Conservation (phyloP, 1,139 yeast species). For the Candida buenavistaensis region DNA sequence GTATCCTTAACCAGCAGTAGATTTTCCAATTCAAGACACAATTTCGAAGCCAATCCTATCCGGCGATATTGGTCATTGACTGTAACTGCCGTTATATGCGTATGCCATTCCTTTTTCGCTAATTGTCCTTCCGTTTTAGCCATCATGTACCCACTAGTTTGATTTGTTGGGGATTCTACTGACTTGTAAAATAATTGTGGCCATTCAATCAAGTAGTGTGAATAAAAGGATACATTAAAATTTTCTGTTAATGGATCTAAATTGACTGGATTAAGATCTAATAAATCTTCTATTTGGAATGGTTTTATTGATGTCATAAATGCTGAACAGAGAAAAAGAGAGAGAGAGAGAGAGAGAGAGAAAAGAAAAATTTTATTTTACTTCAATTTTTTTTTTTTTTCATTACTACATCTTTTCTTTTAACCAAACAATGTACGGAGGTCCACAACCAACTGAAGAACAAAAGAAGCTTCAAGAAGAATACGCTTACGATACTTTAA, state of each 20-base stretch:
- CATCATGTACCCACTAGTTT: constrained; percentile 79
- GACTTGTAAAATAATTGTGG: constrained; percentile 87
- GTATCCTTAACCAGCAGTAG: constrained; percentile 66
- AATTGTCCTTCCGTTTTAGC: constrained; percentile 90
- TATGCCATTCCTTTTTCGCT: constrained; percentile 80
- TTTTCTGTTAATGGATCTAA: constrained; percentile 90
- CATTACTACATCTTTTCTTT: constrained; percentile 1
- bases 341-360: background rate
- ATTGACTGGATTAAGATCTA: constrained; percentile 71
- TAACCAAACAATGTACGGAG: constrained; percentile 64
- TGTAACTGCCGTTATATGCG: constrained; percentile 96
- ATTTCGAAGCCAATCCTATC: constrained; percentile 76
- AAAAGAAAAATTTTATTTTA: constrained; percentile 2
- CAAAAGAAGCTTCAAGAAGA: constrained; percentile 74
- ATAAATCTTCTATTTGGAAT: constrained; percentile 81
- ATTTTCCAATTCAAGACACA: constrained; percentile 72
- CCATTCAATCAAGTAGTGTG: constrained; percentile 82
- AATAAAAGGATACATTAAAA: constrained; percentile 79
- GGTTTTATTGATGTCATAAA: constrained; percentile 88
- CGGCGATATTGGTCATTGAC: constrained; percentile 81
- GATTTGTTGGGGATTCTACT: constrained; percentile 34
- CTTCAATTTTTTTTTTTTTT: constrained; percentile 1
- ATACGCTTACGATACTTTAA: constrained; percentile 64
- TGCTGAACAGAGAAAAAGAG: too few relatives aligned
- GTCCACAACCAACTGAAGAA: constrained; percentile 74